phyloP scores from a whole-genome alignment of 176 grass and related monocot genomes.

The Ampelocalamus luodianensis region DNA sequence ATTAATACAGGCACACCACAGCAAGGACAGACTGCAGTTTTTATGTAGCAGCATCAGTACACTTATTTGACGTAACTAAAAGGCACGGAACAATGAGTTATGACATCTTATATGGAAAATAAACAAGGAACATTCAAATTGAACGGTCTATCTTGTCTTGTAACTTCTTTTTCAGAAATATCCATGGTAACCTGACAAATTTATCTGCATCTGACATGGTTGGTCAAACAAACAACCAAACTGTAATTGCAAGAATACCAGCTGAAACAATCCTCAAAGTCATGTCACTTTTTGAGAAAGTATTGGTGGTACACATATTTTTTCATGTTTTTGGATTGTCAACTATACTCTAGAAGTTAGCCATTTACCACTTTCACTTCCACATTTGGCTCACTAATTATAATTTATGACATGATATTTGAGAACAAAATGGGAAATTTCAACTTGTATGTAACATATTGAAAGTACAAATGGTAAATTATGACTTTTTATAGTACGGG shows the following conservation, averaged over 20 bases:
- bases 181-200: background rate
- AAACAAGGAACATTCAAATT: conserved; percentile 1
- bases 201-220: conserved; percentile 12
- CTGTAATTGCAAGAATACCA: conserved; percentile 1
- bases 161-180: conserved; percentile 20
- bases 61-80: background rate
- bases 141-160: background rate
- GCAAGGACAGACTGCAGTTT: conserved; percentile 5
- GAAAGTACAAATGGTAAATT: background rate
- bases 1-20: background rate
- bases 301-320: background rate
- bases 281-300: background rate
- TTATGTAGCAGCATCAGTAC: conserved; percentile 25
- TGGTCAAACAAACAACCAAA: conserved; percentile 33
- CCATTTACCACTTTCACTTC: background rate
- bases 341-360: background rate
- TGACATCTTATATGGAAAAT: background rate
- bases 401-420: background rate
- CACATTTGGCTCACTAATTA: background rate
- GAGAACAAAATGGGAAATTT: background rate
- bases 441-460: background rate
- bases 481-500: background rate
- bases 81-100: background rate
- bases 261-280: background rate
- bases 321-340: background rate